Percentiles rank a stretch among this genome's conserved stretches.
phyloP scores from a whole-genome alignment of 139 green algal genomes.

The Axilococcus clingmanii region DNA sequence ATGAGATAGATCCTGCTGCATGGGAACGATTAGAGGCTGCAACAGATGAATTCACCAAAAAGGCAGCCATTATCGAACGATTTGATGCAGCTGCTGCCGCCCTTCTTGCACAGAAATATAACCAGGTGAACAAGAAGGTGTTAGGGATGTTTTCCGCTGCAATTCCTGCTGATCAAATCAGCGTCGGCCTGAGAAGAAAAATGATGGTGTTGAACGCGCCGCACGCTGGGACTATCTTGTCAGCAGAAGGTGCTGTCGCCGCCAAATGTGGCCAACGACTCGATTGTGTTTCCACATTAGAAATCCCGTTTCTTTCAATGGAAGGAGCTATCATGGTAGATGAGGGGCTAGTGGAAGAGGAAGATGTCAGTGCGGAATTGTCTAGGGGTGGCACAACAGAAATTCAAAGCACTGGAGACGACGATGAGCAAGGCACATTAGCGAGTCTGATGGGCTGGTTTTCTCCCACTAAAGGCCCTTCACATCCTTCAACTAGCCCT shows the following conservation, averaged over 20 bases:
- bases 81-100: slow-evolving; percentile 38
- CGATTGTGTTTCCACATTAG: no score
- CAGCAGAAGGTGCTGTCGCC: not conserved
- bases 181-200: no score
- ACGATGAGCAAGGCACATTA: no score
- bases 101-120: slow-evolving; percentile 32
- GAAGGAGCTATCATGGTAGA: not conserved
- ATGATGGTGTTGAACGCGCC: no score
- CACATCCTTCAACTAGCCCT: no score
- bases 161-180: no score
- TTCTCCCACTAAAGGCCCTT: no score
- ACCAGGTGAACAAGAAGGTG: not conserved
- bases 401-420: no score
- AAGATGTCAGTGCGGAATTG: no score
- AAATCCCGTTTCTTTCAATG: not conserved
- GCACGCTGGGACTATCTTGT: no score
- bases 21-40: slow-evolving; percentile 52
- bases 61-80: slow-evolving; percentile 30
- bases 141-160: not conserved
- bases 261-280: not conserved
- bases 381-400: no score
- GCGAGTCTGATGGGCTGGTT: no score
- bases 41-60: slow-evolving; percentile 46
- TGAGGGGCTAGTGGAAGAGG: not conserved
- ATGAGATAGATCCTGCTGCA: slow-evolving; percentile 57